Conservation (phyloP, 2,329 filamentous ascomycete species). For the Gliomastix tumulicola region DNA sequence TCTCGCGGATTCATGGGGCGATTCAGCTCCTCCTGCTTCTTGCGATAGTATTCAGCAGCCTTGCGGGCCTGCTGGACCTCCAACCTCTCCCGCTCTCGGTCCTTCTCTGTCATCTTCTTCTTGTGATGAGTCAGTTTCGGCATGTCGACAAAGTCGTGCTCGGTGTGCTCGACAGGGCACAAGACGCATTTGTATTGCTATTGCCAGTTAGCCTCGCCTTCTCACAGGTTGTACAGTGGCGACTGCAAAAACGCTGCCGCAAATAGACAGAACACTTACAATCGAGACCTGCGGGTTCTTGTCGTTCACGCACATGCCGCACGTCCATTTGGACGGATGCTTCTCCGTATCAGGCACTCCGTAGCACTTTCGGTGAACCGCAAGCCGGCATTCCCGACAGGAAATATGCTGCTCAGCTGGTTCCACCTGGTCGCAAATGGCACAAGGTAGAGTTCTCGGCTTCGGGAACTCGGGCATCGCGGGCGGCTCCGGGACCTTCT, state of each 20-base stretch:
- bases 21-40: slow-evolving; percentile 76
- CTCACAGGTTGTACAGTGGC: neutral
- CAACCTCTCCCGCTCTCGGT: slow-evolving; percentile 77
- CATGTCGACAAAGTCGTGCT: slow-evolving; percentile 78
- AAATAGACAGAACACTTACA: slow-evolving; percentile 38
- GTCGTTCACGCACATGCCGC: slow-evolving; percentile 94
- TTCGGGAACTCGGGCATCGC: slow-evolving; percentile 66
- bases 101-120: slow-evolving; percentile 86
- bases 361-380: slow-evolving; percentile 88
- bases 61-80: slow-evolving; percentile 80
- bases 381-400: slow-evolving; percentile 83
- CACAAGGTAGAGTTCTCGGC: slow-evolving; percentile 73
- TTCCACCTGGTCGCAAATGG: slow-evolving; percentile 72
- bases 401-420: slow-evolving; percentile 65
- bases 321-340: slow-evolving; percentile 61
- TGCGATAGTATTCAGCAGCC: slow-evolving; percentile 74
- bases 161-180: slow-evolving; percentile 75
- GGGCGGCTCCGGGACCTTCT: slow-evolving; percentile 41
- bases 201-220: neutral
- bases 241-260: neutral
- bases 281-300: slow-evolving; percentile 90
- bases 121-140: slow-evolving; percentile 44
- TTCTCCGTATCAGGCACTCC: slow-evolving; percentile 71
- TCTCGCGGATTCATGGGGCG: slow-evolving; percentile 81
- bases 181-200: slow-evolving; percentile 87